Conservation (phyloP, 2,329 filamentous ascomycete species). For the Fusarium sp. region DNA sequence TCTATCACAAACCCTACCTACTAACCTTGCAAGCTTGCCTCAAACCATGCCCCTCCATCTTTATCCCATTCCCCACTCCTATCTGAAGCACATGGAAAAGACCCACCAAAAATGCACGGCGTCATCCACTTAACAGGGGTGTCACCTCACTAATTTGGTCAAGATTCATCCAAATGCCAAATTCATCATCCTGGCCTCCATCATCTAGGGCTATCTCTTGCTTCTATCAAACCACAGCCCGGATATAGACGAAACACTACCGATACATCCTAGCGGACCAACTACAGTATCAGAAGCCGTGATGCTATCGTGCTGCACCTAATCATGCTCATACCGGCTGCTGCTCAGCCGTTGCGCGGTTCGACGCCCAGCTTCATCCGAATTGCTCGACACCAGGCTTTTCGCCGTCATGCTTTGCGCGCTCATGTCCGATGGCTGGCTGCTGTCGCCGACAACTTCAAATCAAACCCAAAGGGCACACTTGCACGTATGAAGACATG, state of each 20-base stretch:
- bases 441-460: slow-evolving; percentile 42
- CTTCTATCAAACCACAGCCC: slow-evolving; percentile 7
- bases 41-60: slow-evolving; percentile 17
- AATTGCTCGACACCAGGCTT: slow-evolving; percentile 59
- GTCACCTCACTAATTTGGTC: slow-evolving; percentile 23
- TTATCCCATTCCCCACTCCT: slow-evolving; percentile 17
- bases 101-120: slow-evolving; percentile 24
- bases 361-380: slow-evolving; percentile 59
- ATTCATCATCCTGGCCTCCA: slow-evolving; percentile 25
- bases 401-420: slow-evolving; percentile 48
- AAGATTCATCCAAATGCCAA: slow-evolving; percentile 27
- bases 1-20: not conserved
- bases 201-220: not conserved
- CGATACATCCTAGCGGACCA: slow-evolving; percentile 17
- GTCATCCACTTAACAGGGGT: slow-evolving; percentile 33
- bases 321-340: slow-evolving; percentile 43
- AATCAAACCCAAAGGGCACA: slow-evolving; percentile 34
- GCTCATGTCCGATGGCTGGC: slow-evolving; percentile 57
- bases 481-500: slow-evolving; percentile 53
- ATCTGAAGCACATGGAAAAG: not conserved
- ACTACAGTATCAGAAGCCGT: slow-evolving; percentile 10
- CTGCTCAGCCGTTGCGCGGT: slow-evolving; percentile 52
- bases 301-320: slow-evolving; percentile 42
- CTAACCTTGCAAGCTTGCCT: not conserved
- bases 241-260: slow-evolving; percentile 1